phyloP scores from a whole-genome alignment of 2,329 filamentous ascomycete species.

The Phyllosticta citribraziliensis region DNA sequence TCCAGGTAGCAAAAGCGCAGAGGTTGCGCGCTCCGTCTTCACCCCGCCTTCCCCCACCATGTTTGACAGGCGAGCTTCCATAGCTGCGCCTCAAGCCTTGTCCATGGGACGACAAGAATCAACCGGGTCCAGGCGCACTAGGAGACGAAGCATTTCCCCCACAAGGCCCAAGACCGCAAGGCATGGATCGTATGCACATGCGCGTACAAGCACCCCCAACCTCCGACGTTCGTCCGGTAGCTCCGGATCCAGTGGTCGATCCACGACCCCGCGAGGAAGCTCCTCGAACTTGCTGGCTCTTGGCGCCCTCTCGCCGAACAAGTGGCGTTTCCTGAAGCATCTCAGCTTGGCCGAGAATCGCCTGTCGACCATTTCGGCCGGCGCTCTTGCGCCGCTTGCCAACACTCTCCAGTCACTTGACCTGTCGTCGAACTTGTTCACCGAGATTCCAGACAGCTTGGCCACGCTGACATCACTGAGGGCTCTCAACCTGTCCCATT shows the following conservation, averaged over 20 bases:
- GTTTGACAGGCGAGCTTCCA: slow-evolving; percentile 34
- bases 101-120: slow-evolving; percentile 50
- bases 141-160: slow-evolving; percentile 72
- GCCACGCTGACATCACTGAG: slow-evolving; percentile 78
- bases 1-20: slow-evolving; percentile 53
- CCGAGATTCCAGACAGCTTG: slow-evolving; percentile 86
- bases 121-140: slow-evolving; percentile 29
- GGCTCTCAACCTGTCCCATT: slow-evolving; percentile 86
- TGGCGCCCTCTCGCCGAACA: slow-evolving; percentile 67
- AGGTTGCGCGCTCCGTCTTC: slow-evolving; percentile 54
- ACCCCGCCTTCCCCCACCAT: slow-evolving; percentile 38
- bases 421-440: slow-evolving; percentile 84
- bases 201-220: slow-evolving; percentile 58
- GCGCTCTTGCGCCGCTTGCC: slow-evolving; percentile 70
- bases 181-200: slow-evolving; percentile 55
- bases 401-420: slow-evolving; percentile 88
- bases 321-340: slow-evolving; percentile 92
- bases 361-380: slow-evolving; percentile 65
- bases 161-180: slow-evolving; percentile 66
- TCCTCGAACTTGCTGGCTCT: slow-evolving; percentile 65
- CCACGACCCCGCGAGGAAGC: slow-evolving; percentile 52
- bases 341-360: slow-evolving; percentile 87
- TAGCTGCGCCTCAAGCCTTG: slow-evolving; percentile 38
- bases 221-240: slow-evolving; percentile 85
- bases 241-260: slow-evolving; percentile 66